Conservation (phyloP, 208 protist genomes). For the Trypanosoma rangeli region DNA sequence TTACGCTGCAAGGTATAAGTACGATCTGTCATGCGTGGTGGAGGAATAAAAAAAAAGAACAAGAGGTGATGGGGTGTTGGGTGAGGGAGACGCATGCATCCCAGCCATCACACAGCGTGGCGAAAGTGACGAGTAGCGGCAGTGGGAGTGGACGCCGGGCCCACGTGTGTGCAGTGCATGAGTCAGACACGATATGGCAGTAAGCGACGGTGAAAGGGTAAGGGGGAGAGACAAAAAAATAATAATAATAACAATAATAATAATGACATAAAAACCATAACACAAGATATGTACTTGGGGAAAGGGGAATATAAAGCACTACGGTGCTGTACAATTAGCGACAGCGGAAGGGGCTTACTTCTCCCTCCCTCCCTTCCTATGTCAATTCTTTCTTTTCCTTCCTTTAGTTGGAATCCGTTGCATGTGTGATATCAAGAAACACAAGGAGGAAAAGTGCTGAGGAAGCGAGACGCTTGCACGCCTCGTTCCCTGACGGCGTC, state of each 20-base stretch:
- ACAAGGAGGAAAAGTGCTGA: not conserved
- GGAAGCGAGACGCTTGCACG: not conserved
- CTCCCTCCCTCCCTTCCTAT: not conserved
- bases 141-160: not conserved
- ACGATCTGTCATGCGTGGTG: not conserved
- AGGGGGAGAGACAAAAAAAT: constrained; percentile 15
- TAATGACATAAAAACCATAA: not conserved
- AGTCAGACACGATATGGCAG: not conserved
- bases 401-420: constrained; percentile 17
- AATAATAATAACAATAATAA: constrained; percentile 17
- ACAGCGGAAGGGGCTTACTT: not conserved
- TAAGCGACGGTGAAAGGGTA: not conserved
- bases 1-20: constrained; percentile 4
- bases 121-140: not conserved
- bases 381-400: constrained; percentile 16
- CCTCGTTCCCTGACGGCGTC: constrained; percentile 7
- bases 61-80: not conserved
- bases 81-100: not conserved
- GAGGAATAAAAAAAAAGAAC: constrained; percentile 2
- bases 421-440: not conserved
- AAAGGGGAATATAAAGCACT: not conserved
- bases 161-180: not conserved
- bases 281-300: not conserved
- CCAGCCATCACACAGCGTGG: no score
- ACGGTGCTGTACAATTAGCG: not conserved